Evolutionary conservation across 768 basidiomycete species (phyloP), one percentile per base, ranked within the genome.

Genomic region (Hirschioporus abietinus): DNA sequence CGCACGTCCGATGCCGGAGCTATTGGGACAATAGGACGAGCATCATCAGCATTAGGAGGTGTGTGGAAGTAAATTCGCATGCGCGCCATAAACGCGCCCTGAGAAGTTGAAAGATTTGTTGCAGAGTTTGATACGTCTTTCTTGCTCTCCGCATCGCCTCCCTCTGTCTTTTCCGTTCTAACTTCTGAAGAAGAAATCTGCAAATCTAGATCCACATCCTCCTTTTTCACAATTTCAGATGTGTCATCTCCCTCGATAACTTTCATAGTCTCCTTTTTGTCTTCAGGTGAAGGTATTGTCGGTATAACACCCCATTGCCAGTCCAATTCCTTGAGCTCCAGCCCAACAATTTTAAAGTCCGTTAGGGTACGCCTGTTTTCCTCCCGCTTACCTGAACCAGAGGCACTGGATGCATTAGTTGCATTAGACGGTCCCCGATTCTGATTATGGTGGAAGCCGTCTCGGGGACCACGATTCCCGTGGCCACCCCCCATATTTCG

Each of bases 261-360:
- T 64, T 70, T 58, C 60, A 35, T 60, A 73, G 70, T 67, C 64
- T 67, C 65, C 68, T 69, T 74, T 59, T 66, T 70, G 25, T 74
- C 63, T 63, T 77, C 78, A 65, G 68, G 64, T 34, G 42, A 73
- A 71, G 68, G 66, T 23, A 71, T 67, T 52, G 72, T 68, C 35
- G 85, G 86, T 64, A 87, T 72, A 63, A 80, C 71, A 68, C 95
- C 94, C 96, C 96, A 98, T 63, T 81, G 84, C 96, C 96, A 98
- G 70, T 79, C 81, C 67, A 97, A 80, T 70, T 90, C 88, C 71
- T 83, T 86, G 70, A 97, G 90, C 75, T 92, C 88, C 71, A 98
- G 82, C 27, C 92, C 95, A 73, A 96, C 83, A 75, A 99, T 95
- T 80, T 96, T 93, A 86, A 99, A 99, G 80, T 99, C 96, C 42